A percentile compares a stretch with the other conserved stretches of the same genome.
Conservation (phyloP, 78 protist species). For the Anaeramoeba flamelloides region DNA sequence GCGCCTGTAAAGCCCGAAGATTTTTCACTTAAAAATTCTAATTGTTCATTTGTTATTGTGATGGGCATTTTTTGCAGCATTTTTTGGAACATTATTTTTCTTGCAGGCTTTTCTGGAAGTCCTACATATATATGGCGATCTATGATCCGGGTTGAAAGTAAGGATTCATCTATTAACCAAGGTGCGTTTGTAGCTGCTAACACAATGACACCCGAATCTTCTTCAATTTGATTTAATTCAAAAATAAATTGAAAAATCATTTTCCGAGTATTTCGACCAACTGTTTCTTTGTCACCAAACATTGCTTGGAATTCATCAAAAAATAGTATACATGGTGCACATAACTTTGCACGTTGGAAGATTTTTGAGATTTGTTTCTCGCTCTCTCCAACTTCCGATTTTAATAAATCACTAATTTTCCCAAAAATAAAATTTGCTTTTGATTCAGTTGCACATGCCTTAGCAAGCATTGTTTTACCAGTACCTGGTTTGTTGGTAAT, state of each 20-base stretch:
- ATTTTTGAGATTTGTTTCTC: neutral
- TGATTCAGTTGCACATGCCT: slow-evolving; percentile 1
- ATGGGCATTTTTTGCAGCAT: neutral
- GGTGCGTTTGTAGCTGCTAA: neutral
- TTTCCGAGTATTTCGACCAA: neutral
- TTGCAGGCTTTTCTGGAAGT: neutral
- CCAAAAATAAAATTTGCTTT: neutral
- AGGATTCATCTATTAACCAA: neutral
- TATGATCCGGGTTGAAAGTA: neutral
- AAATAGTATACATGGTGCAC: neutral
- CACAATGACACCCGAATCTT: neutral
- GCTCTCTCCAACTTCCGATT: neutral
- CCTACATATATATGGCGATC: neutral
- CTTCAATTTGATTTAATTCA: neutral
- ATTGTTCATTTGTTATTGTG: neutral
- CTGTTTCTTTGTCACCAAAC: neutral
- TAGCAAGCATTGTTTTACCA: slow-evolving; percentile 1
- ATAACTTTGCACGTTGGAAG: neutral
- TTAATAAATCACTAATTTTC: neutral
- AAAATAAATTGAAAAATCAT: neutral
- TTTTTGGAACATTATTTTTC: neutral
- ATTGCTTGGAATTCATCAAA: neutral
- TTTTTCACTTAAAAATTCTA: neutral
- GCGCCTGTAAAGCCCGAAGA: neutral
- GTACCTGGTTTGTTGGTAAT: too few species aligned